phyloP scores from a whole-genome alignment of 129 eudicot genomes.

The Saussurea involucrata region DNA sequence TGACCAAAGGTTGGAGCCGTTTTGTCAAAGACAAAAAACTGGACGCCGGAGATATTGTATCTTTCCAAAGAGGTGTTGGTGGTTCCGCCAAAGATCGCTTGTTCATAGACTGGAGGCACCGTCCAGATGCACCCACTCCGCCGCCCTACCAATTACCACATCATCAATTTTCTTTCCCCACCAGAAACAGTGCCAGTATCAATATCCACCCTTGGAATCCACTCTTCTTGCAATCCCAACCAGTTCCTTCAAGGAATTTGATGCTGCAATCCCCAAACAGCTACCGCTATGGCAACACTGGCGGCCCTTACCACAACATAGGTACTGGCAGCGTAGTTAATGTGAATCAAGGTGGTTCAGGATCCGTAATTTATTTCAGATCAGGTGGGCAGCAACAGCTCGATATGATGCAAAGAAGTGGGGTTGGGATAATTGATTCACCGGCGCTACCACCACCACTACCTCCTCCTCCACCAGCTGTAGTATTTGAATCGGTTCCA shows the following conservation, averaged over 20 bases:
- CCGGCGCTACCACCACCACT: constrained; percentile 12
- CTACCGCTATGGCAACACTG: constrained; percentile 22
- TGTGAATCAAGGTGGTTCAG: constrained; percentile 47
- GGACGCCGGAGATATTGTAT: constrained; percentile 85
- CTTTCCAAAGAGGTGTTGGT: constrained; percentile 82
- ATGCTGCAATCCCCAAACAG: constrained; percentile 28
- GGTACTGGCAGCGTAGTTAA: constrained; percentile 28
- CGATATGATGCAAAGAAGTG: constrained; percentile 38
- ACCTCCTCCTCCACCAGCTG: constrained; percentile 5
- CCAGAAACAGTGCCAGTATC: constrained; percentile 9
- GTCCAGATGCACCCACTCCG: constrained; percentile 53
- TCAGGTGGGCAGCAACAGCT: constrained; percentile 30
- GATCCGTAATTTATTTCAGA: constrained; percentile 59
- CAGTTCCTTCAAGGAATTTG: constrained; percentile 17
- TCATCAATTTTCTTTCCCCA: constrained; percentile 32
- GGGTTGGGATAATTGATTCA: constrained; percentile 28
- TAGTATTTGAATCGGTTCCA: constrained; percentile 88
- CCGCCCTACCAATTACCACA: constrained; percentile 25
- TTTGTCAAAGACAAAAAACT: constrained; percentile 91
- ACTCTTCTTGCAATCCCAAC: constrained; percentile 36
- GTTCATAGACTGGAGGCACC: constrained; percentile 94
- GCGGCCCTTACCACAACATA: constrained; percentile 17
- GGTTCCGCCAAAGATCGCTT: constrained; percentile 57
- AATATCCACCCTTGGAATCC: constrained; percentile 54
- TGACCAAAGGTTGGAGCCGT: constrained; percentile 98